These are phyloP conservation scores for Russula lepida DNA, from an alignment of 768 basidiomycete species.

Conservation along the genomic window DNA sequence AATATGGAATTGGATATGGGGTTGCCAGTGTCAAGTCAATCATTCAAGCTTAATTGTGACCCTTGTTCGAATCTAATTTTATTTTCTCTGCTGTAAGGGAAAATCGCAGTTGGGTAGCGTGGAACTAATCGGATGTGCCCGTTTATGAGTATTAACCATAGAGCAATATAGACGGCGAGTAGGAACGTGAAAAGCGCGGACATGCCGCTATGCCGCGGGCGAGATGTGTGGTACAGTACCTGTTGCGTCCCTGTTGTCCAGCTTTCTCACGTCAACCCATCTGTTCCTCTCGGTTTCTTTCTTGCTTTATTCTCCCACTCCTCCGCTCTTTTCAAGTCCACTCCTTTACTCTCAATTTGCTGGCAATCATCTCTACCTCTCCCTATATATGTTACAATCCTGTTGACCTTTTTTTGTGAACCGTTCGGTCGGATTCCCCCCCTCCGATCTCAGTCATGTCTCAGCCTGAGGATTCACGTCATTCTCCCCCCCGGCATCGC, in stretches of 20 bases:
- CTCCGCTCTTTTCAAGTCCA: background rate
- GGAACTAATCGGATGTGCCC: no score
- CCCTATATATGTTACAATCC: background rate
- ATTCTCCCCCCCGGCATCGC: conserved; percentile 25
- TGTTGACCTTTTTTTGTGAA: background rate
- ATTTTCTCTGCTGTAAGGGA: background rate
- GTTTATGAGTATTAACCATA: no score
- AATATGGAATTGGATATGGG: conserved; percentile 1
- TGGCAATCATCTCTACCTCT: background rate
- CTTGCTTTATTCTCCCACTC: background rate
- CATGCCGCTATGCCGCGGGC: no score
- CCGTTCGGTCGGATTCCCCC: background rate
- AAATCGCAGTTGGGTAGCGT: no score
- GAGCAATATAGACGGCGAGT: background rate
- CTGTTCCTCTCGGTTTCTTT: background rate
- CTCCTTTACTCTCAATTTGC: background rate
- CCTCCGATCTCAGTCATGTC: conserved; percentile 8
- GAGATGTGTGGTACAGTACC: no score
- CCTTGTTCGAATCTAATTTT: background rate
- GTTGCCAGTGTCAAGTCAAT: background rate
- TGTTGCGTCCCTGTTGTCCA: no score
- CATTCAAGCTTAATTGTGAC: background rate
- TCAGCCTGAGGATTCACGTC: background rate
- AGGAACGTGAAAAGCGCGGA: no score
- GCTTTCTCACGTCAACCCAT: background rate